Evolutionary conservation across 164 flowering plant species (phyloP).

Genomic region (Nelumbo lutea): DNA sequence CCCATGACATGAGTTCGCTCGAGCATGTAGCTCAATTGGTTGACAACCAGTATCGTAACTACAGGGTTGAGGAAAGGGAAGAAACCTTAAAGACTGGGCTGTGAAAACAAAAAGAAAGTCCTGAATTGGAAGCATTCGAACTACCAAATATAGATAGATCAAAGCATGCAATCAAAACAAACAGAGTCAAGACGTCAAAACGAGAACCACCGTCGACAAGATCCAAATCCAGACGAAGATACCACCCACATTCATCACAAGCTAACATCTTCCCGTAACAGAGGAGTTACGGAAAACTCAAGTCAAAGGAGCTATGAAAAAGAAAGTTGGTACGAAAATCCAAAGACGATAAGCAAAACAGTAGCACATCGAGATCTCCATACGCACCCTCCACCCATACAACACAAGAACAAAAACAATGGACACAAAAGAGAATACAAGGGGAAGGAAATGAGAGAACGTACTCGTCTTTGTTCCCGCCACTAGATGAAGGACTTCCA

Average conservation of each 20-base stretch:
- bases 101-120: not conserved
- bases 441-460: conserved; percentile 14
- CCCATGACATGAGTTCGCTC: not conserved
- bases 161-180: conserved; percentile 6
- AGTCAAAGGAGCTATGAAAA: not conserved
- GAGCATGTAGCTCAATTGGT: not conserved
- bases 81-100: not conserved
- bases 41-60: not conserved
- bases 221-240: conserved; percentile 1
- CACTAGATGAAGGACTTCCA: conserved; percentile 35
- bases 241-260: not conserved
- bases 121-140: not conserved
- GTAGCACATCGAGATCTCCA: too few species aligned
- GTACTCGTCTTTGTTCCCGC: conserved; percentile 40
- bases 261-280: not conserved
- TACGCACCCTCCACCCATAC: too few species aligned
- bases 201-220: conserved; percentile 4
- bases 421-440: not conserved
- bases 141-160: not conserved
- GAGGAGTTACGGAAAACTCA: not conserved
- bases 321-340: too few species aligned
- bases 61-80: not conserved
- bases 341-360: too few species aligned
- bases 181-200: not conserved
- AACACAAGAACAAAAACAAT: not conserved